A percentile compares a stretch with the other conserved stretches of the same genome.
Conservation (phyloP, 352 stramenopile genomes). For the Phytophthora pinifolia region DNA sequence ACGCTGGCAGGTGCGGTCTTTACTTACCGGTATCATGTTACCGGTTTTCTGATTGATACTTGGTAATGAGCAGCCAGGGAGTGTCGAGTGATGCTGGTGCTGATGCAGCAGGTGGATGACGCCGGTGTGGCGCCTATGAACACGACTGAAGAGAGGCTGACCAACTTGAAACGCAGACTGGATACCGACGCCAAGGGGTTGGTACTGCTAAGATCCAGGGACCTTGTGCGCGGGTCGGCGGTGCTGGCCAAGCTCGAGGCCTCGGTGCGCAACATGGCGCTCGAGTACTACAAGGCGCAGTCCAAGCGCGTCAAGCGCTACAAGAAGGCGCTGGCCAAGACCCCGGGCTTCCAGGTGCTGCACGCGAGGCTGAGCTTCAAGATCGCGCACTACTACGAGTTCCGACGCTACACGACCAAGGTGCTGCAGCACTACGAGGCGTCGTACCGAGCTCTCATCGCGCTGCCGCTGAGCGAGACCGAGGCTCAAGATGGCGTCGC, state of each 20-base stretch:
- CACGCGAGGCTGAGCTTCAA: slow-evolving; percentile 86
- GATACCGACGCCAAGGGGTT: slow-evolving; percentile 79
- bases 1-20: slow-evolving; percentile 40
- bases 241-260: slow-evolving; percentile 77
- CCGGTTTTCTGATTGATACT: neutral
- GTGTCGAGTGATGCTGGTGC: slow-evolving; percentile 74
- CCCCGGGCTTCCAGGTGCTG: slow-evolving; percentile 44
- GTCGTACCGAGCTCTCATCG: slow-evolving; percentile 66
- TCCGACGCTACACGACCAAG: slow-evolving; percentile 84
- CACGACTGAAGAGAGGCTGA: slow-evolving; percentile 73
- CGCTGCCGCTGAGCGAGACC: slow-evolving; percentile 56
- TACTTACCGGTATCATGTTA: neutral
- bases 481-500: slow-evolving; percentile 39
- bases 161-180: slow-evolving; percentile 61
- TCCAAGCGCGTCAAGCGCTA: slow-evolving; percentile 88
- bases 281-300: slow-evolving; percentile 90
- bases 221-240: slow-evolving; percentile 58
- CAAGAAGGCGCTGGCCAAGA: slow-evolving; percentile 80
- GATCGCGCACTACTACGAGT: slow-evolving; percentile 90
- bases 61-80: slow-evolving; percentile 43
- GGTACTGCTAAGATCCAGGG: slow-evolving; percentile 61
- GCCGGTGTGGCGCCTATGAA: slow-evolving; percentile 54
- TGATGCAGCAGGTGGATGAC: slow-evolving; percentile 84
- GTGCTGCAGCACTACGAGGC: slow-evolving; percentile 85
- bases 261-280: slow-evolving; percentile 66